Conservation (phyloP, 345 rosid genomes). For the Punica granatum region DNA sequence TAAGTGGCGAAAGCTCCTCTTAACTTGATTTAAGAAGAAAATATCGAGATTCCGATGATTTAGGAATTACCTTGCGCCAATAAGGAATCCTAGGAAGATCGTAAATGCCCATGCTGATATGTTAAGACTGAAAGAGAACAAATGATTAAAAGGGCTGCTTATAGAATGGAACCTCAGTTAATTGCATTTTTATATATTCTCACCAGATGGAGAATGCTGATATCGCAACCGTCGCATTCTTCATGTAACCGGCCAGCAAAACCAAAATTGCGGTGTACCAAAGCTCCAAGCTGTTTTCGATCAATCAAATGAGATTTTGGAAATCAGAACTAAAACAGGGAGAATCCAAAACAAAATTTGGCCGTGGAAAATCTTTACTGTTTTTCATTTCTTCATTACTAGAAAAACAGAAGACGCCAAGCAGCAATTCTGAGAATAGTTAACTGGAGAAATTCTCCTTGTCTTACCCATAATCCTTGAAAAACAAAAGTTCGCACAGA, state of each 20-base stretch:
- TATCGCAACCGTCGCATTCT: constrained; percentile 45
- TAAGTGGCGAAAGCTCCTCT: neutral
- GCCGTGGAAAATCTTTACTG: no score
- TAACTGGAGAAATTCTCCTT: no score
- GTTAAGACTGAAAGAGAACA: constrained; percentile 29
- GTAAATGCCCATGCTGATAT: constrained; percentile 38
- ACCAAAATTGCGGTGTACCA: constrained; percentile 72
- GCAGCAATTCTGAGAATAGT: no score
- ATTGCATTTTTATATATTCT: constrained; percentile 11
- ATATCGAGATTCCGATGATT: neutral
- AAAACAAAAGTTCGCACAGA: no score
- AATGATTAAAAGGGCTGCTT: neutral
- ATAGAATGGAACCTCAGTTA: neutral
- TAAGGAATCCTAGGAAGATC: constrained; percentile 49
- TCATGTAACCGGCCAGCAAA: constrained; percentile 68
- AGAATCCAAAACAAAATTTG: neutral
- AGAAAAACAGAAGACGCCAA: no score
- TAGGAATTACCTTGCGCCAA: constrained; percentile 35
- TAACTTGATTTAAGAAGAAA: neutral
- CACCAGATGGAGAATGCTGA: constrained; percentile 92
- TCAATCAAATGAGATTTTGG: neutral
- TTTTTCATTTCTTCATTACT: no score
- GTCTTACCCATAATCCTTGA: no score
- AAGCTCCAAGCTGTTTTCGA: constrained; percentile 49
- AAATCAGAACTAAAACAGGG: constrained; percentile 9